These are phyloP conservation scores for Kwoniella shandongensis DNA, from an alignment of 768 basidiomycete genomes.

Conservation along the genomic window DNA sequence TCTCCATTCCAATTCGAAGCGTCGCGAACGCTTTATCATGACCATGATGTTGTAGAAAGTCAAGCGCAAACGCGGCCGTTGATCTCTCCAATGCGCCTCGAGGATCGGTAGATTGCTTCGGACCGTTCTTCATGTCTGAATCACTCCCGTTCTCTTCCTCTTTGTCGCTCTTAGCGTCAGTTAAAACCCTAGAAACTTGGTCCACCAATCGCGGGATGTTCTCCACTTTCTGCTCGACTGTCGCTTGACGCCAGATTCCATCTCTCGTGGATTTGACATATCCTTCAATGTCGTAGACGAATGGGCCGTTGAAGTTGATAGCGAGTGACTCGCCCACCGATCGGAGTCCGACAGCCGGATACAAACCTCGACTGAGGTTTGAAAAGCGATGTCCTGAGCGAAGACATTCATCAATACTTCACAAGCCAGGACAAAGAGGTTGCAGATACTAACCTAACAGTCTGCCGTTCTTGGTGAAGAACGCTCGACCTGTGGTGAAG, in stretches of 20 bases:
- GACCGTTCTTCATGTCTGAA: too few species aligned
- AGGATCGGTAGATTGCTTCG: not conserved
- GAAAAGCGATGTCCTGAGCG: constrained; percentile 34
- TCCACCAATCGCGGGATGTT: constrained; percentile 19
- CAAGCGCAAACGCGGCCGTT: constrained; percentile 70
- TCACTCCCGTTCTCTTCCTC: not conserved
- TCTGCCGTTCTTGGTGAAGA: constrained; percentile 86
- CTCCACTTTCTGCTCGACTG: not conserved
- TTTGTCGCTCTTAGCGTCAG: not conserved
- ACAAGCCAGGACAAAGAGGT: not conserved
- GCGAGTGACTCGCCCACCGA: constrained; percentile 73
- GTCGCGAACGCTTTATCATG: constrained; percentile 70
- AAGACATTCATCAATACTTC: constrained; percentile 2
- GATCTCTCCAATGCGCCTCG: constrained; percentile 57
- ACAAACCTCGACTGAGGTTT: constrained; percentile 57
- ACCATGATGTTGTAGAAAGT: constrained; percentile 81
- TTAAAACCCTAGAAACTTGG: constrained; percentile 5
- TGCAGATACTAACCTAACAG: constrained; percentile 39
- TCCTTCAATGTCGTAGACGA: constrained; percentile 86
- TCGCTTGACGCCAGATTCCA: constrained; percentile 7
- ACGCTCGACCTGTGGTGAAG: constrained; percentile 70
- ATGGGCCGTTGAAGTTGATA: constrained; percentile 82
- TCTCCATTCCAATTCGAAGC: constrained; percentile 60
- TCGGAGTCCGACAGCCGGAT: constrained; percentile 85
- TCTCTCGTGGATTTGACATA: constrained; percentile 54